Percentiles rank a stretch among this genome's conserved stretches.
Conservation (phyloP, 2,329 filamentous ascomycete genomes). For the Aspergillus eucalypticola region DNA sequence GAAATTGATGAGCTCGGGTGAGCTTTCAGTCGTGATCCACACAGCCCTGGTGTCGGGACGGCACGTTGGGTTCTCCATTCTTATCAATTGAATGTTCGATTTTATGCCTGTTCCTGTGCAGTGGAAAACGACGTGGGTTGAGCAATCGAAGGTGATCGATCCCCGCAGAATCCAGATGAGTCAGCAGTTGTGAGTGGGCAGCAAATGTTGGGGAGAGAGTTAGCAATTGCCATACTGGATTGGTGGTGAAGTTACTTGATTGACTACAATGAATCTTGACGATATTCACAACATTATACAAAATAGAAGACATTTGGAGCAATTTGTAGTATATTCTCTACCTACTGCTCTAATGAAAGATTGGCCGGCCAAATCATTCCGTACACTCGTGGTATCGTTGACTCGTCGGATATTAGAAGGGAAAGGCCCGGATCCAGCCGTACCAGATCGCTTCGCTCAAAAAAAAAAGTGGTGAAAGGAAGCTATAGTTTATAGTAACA, state of each 20-base stretch:
- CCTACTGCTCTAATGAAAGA: slow-evolving; percentile 1
- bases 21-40: too few relatives aligned
- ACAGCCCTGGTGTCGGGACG: too few relatives aligned
- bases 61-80: background rate
- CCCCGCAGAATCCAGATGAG: slow-evolving; percentile 34
- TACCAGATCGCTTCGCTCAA: slow-evolving; percentile 12
- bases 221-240: too few relatives aligned
- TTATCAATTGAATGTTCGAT: background rate
- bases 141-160: slow-evolving; percentile 36
- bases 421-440: slow-evolving; percentile 1
- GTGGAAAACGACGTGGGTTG: slow-evolving; percentile 1
- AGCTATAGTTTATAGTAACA: background rate
- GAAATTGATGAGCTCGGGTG: too few relatives aligned
- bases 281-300: too few relatives aligned
- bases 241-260: too few relatives aligned
- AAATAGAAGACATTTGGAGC: too few relatives aligned
- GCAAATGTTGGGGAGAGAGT: background rate
- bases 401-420: slow-evolving; percentile 16
- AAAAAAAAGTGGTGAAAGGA: slow-evolving; percentile 7
- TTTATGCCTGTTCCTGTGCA: slow-evolving; percentile 1
- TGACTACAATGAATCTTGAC: too few relatives aligned
- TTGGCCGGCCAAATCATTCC: slow-evolving; percentile 21
- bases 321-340: background rate
- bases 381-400: slow-evolving; percentile 33
- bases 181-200: slow-evolving; percentile 21